phyloP scores from a whole-genome alignment of 2,329 filamentous ascomycete genomes.

The Fusarium austroafricanum region DNA sequence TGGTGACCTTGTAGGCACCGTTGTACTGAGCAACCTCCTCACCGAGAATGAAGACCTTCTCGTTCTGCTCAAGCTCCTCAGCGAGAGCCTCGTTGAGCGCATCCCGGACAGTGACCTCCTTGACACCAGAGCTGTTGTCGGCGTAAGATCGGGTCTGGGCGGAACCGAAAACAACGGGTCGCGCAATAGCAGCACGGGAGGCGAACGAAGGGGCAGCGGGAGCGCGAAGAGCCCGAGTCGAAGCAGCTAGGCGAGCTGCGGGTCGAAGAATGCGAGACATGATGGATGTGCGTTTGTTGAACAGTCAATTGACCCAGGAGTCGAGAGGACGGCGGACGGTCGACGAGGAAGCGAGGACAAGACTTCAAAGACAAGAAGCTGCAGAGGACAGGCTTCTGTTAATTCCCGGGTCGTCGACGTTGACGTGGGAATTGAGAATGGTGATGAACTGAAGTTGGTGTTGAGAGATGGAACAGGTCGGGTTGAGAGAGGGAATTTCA shows the following conservation, averaged over 20 bases:
- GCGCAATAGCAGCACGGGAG: slow-evolving; percentile 53
- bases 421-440: slow-evolving; percentile 43
- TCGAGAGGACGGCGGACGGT: slow-evolving; percentile 26
- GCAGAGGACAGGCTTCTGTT: slow-evolving; percentile 41
- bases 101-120: slow-evolving; percentile 97
- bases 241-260: slow-evolving; percentile 61
- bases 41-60: slow-evolving; percentile 94
- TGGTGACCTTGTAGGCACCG: slow-evolving; percentile 99
- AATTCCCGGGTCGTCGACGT: slow-evolving; percentile 44
- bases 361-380: slow-evolving; percentile 37
- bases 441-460: slow-evolving; percentile 43
- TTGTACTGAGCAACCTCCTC: slow-evolving; percentile 99
- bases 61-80: slow-evolving; percentile 94
- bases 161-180: slow-evolving; percentile 54
- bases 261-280: slow-evolving; percentile 67
- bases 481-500: slow-evolving; percentile 50
- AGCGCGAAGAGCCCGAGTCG: slow-evolving; percentile 54
- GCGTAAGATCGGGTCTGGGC: slow-evolving; percentile 67
- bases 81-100: slow-evolving; percentile 97
- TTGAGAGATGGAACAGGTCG: slow-evolving; percentile 44
- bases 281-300: slow-evolving; percentile 44
- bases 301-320: slow-evolving; percentile 42
- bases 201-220: slow-evolving; percentile 52
- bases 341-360: slow-evolving; percentile 24
- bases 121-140: slow-evolving; percentile 67